These are phyloP conservation scores for Seminavis robusta DNA, from an alignment of 108 stramenopile species.

Conservation along the genomic window DNA sequence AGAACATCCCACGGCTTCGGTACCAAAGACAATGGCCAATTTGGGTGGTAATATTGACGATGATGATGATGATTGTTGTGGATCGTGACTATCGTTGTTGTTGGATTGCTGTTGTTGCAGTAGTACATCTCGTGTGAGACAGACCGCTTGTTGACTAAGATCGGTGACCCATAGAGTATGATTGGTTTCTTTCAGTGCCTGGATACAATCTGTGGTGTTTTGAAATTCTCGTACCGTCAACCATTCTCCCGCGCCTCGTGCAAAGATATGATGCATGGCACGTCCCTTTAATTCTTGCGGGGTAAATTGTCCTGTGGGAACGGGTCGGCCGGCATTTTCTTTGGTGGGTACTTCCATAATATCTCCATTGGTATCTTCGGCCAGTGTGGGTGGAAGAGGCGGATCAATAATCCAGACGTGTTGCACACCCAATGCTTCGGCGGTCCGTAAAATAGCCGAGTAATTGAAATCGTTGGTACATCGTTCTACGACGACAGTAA, in stretches of 20 bases:
- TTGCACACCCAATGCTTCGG: slow-evolving; percentile 86
- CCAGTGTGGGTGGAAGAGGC: slow-evolving; percentile 18
- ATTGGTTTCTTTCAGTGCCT: slow-evolving; percentile 43
- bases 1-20: slow-evolving; percentile 85
- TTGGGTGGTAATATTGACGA: slow-evolving; percentile 65
- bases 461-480: slow-evolving; percentile 90
- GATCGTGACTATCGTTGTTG: no score
- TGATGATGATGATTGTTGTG: slow-evolving; percentile 14
- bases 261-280: slow-evolving; percentile 77
- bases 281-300: slow-evolving; percentile 60
- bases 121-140: slow-evolving; percentile 41
- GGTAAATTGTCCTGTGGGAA: background rate
- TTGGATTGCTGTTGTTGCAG: slow-evolving; percentile 3
- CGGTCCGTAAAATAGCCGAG: slow-evolving; percentile 63
- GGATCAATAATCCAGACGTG: slow-evolving; percentile 79
- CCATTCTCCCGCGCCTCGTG: slow-evolving; percentile 87
- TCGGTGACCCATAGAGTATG: slow-evolving; percentile 84
- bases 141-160: slow-evolving; percentile 72
- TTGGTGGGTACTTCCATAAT: background rate
- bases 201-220: slow-evolving; percentile 62
- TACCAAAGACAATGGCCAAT: slow-evolving; percentile 89
- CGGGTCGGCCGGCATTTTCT: no score
- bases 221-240: slow-evolving; percentile 70
- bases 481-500: slow-evolving; percentile 73
- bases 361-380: slow-evolving; percentile 3